Base-by-base conservation (phyloP, 179 eudicot species). In the Pouteria campechiana region DNA sequence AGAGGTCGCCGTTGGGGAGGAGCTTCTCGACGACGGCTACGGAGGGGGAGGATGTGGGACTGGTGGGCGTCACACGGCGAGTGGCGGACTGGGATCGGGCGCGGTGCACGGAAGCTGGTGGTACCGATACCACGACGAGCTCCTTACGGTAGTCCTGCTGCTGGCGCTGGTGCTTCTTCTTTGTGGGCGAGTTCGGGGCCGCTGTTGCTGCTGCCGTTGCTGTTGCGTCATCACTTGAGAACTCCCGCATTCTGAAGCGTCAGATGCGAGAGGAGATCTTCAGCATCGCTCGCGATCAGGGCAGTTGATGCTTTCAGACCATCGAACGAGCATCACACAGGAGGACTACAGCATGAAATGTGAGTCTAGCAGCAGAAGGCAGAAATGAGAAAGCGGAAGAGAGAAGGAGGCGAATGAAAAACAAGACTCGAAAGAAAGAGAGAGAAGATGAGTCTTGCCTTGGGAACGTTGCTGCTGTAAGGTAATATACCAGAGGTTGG, bases 1-100 rank as follows among this genome's bases (percentile, higher is more conserved):
- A 90, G 36, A 86, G 88, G 71, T 86, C 98, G 3, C 98, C 98
- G 65, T 86, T 86, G 1, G 87, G 78, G 0, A 90, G 61, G 4
- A 22, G 74, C 42, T 81, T 81, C 49, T 89, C 95, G 0, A 46
- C 37, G 0, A 44, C 9, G 0, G 50, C n/a, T 0, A 30, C 12
- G 25, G 24, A 1, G 2, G 52, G 1, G 7, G 49, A 44, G 15
- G 53, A 6, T 2, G 49, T 19, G 1, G 54, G 24, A 4, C 82
- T 79, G 0, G 78, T 67, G 2, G 76, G 72, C 15, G 72, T 48
- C 2, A 81, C 57, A 1, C 61, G 50, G 3, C 69, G 41, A 7
- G 76, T 64, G 34, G 65, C 76, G 1, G 83, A 75, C 29, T 79
- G 67, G 44, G 52, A 56, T 3, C 83, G 59, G 8, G 52, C n/a